Evolutionary conservation across 768 basidiomycete species (phyloP).

Genomic region (Trametes villosa): DNA sequence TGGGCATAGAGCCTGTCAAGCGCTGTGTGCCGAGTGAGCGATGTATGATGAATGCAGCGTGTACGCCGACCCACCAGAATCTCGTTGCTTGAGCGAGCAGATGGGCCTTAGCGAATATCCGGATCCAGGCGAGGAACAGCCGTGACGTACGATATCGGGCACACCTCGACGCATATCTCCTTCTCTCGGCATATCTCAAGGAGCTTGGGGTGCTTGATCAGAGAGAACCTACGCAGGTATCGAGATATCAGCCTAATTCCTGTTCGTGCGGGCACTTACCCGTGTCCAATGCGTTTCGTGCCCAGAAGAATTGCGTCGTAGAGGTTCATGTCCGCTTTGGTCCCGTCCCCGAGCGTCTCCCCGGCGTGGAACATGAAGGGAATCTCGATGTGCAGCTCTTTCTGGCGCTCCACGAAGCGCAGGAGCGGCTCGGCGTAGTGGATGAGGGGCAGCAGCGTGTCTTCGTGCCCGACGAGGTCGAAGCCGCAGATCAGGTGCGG

Average conservation of each 20-base stretch:
- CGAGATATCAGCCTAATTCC: not conserved
- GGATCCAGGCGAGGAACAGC: not conserved
- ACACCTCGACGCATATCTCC: constrained; percentile 72
- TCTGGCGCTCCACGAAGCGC: constrained; percentile 58
- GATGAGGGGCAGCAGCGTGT: constrained; percentile 57
- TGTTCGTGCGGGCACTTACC: constrained; percentile 44
- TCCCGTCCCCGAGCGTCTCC: constrained; percentile 79
- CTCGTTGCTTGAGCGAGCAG: constrained; percentile 57
- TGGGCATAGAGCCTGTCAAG: constrained; percentile 76
- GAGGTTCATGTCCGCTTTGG: constrained; percentile 67
- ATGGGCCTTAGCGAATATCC: not conserved
- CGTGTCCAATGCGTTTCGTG: constrained; percentile 83
- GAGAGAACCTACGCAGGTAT: constrained; percentile 54
- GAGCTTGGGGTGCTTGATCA: constrained; percentile 74
- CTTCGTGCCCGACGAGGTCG: constrained; percentile 78
- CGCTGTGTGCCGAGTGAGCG: constrained; percentile 45
- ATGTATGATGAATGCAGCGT: not conserved
- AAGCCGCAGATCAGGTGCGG: constrained; percentile 79
- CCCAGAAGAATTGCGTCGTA: constrained; percentile 80
- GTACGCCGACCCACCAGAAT: constrained; percentile 52
- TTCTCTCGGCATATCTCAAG: constrained; percentile 66
- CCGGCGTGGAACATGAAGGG: constrained; percentile 83
- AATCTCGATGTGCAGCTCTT: constrained; percentile 61
- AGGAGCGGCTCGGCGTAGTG: constrained; percentile 65
- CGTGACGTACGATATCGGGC: constrained; percentile 73